phyloP scores from a whole-genome alignment of 139 green algal genomes.

The Picochlorum costavermella region DNA sequence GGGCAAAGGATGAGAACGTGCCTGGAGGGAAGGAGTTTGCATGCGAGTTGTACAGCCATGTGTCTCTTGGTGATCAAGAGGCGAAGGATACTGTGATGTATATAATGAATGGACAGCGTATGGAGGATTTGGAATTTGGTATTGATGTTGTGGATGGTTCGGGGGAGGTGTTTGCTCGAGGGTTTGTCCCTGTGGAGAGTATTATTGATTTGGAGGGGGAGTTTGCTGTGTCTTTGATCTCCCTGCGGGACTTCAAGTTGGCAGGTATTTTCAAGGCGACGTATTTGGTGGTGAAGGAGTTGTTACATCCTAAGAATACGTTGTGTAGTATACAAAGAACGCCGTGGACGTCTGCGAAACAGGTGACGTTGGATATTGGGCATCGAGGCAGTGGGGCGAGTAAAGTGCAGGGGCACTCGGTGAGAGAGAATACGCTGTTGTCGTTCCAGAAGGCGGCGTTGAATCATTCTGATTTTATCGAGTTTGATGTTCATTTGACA shows the following conservation, averaged over 20 bases:
- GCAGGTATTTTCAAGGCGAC: conserved; percentile 29
- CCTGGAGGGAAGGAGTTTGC: conserved; percentile 34
- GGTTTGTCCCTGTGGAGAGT: conserved; percentile 16
- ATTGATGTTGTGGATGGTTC: conserved; percentile 6
- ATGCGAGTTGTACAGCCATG: background rate
- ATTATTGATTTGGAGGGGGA: conserved; percentile 22
- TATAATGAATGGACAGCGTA: conserved; percentile 36
- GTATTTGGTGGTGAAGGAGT: conserved; percentile 33
- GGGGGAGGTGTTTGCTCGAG: conserved; percentile 26
- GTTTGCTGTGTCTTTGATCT: conserved; percentile 20
- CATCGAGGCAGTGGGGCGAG: conserved; percentile 32
- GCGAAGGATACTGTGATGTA: conserved; percentile 12
- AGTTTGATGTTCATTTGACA: conserved; percentile 37
- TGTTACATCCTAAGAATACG: conserved; percentile 30
- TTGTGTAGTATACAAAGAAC: conserved; percentile 32
- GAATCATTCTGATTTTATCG: conserved; percentile 37
- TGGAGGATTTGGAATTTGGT: conserved; percentile 22
- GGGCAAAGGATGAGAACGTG: conserved; percentile 24
- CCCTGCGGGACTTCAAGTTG: conserved; percentile 6
- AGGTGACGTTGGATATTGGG: conserved; percentile 37
- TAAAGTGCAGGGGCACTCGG: conserved; percentile 20
- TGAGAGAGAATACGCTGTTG: conserved; percentile 43
- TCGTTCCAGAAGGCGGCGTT: conserved; percentile 38
- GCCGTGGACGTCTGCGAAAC: conserved; percentile 20
- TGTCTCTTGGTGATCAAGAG: background rate